Evolutionary conservation across 108 stramenopile genomes (phyloP).

Genomic region (Pelagomonas calceolata): DNA sequence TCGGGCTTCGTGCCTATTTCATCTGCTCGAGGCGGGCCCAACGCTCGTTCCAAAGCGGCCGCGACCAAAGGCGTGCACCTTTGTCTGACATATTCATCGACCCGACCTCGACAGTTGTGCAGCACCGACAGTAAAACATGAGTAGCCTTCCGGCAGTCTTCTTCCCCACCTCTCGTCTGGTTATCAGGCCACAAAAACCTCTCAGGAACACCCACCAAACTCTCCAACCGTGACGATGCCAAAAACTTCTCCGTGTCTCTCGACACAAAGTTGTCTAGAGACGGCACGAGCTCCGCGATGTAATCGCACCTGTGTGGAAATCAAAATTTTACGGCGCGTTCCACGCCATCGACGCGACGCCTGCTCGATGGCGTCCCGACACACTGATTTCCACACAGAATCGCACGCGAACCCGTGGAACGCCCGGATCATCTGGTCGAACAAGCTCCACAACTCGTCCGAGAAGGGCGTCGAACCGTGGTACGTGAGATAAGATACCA

Average conservation of each 20-base stretch:
- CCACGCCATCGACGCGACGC: too few relatives aligned
- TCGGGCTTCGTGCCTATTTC: too few relatives aligned
- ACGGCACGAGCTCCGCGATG: conserved; percentile 78
- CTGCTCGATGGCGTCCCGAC: too few relatives aligned
- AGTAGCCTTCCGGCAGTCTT: conserved; percentile 69
- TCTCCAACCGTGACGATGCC: conserved; percentile 42
- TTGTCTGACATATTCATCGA: conserved; percentile 16
- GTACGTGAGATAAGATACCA: conserved; percentile 84
- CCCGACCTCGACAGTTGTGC: conserved; percentile 69
- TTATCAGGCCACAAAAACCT: conserved; percentile 73
- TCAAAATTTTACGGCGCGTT: too few relatives aligned
- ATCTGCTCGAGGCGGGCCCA: conserved; percentile 1
- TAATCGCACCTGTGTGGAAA: too few relatives aligned
- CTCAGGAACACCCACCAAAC: conserved; percentile 71
- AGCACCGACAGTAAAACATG: conserved; percentile 73
- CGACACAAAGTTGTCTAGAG: conserved; percentile 80
- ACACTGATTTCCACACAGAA: too few relatives aligned
- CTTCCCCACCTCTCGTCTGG: conserved; percentile 65
- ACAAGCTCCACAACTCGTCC: conserved; percentile 75
- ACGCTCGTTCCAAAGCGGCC: background rate
- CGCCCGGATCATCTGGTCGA: conserved; percentile 75
- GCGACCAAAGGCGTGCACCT: conserved; percentile 6
- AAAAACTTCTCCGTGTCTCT: conserved; percentile 68
- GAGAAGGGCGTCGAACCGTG: conserved; percentile 63
- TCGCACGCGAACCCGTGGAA: conserved; percentile 87